These are phyloP conservation scores for Botrytis pseudocinerea DNA, from an alignment of 2,329 filamentous ascomycete genomes.

Conservation along the genomic window DNA sequence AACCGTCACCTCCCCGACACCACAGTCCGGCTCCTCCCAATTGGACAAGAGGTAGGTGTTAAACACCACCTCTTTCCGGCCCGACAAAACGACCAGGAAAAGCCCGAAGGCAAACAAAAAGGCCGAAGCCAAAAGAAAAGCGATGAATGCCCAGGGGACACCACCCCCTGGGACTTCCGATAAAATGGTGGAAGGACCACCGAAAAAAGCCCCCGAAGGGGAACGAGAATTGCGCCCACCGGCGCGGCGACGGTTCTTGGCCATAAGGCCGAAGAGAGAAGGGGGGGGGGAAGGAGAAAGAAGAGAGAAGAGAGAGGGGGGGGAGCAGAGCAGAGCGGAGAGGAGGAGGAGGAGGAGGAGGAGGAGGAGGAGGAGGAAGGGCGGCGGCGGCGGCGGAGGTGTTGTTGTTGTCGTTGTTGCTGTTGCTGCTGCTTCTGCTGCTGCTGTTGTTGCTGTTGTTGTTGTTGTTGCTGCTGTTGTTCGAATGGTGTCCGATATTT, in stretches of 20 bases:
- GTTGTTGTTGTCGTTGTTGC: not conserved
- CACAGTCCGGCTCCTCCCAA: not conserved
- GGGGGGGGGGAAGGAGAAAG: too few relatives aligned
- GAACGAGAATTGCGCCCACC: too few relatives aligned
- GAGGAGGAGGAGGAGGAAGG: too few relatives aligned
- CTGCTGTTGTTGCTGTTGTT: not conserved
- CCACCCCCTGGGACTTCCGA: not conserved
- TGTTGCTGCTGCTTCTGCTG: not conserved
- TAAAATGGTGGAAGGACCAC: not conserved
- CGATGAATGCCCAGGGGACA: conserved; percentile 11
- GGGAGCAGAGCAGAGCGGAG: not conserved
- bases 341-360: too few relatives aligned
- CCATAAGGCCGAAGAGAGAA: not conserved
- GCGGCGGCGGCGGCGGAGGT: not conserved
- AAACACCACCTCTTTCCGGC: not conserved
- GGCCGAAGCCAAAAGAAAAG: not conserved
- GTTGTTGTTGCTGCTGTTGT: not conserved
- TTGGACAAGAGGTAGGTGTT: not conserved
- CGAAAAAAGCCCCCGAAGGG: not conserved
- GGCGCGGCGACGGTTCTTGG: not conserved
- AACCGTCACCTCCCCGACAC: not conserved
- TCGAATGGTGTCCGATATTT: not conserved
- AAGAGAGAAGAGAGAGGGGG: not conserved
- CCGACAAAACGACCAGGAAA: not conserved
- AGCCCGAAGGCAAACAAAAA: not conserved